Conservation (phyloP, 805 yeast species). For the Suhomyces pyralidae region DNA sequence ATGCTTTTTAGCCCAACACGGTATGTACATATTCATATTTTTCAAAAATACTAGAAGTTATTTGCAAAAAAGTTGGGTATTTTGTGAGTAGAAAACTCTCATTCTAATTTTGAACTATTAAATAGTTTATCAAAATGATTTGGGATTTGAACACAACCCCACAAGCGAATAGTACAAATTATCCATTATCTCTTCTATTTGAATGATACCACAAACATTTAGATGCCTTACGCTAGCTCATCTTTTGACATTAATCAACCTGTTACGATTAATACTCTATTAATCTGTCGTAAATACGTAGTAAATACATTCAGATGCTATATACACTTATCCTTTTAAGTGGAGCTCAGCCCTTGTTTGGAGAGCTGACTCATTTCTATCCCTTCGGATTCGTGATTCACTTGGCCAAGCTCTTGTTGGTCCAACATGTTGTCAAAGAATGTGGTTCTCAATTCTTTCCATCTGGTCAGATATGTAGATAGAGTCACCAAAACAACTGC, state of each 20-base stretch:
- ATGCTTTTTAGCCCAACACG: too few relatives aligned
- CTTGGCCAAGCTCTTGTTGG: slow-evolving; percentile 45
- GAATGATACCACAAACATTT: too few relatives aligned
- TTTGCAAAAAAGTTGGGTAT: neutral
- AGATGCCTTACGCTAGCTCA: too few relatives aligned
- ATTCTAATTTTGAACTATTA: too few relatives aligned
- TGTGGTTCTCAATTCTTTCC: slow-evolving; percentile 87
- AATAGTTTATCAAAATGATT: too few relatives aligned
- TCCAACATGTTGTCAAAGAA: slow-evolving; percentile 84
- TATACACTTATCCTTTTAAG: neutral
- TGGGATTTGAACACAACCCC: too few relatives aligned
- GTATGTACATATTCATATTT: too few relatives aligned
- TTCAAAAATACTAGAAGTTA: neutral
- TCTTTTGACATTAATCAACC: too few relatives aligned
- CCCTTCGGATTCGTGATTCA: slow-evolving; percentile 11
- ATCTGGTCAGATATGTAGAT: slow-evolving; percentile 87
- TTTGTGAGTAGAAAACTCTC: too few relatives aligned
- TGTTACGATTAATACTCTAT: neutral
- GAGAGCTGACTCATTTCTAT: slow-evolving; percentile 20
- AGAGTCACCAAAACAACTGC: slow-evolving; percentile 67
- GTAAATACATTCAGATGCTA: neutral
- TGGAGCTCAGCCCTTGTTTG: neutral
- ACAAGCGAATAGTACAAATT: too few relatives aligned
- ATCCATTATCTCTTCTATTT: too few relatives aligned
- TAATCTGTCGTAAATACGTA: neutral